phyloP scores from a whole-genome alignment of 768 basidiomycete genomes.

The Epithele typhae region DNA sequence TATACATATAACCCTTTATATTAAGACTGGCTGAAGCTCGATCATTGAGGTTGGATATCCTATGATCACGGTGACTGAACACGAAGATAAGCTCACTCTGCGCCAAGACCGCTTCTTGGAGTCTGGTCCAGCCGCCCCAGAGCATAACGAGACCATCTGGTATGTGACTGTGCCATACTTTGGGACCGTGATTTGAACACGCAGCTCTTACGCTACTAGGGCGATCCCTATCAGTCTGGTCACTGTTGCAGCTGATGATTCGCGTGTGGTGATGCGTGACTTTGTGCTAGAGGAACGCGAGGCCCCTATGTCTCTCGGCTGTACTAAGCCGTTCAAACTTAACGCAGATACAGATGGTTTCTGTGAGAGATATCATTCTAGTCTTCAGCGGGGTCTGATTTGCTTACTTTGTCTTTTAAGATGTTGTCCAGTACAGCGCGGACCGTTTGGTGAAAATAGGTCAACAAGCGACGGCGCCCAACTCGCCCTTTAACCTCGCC shows the following conservation, averaged over 20 bases:
- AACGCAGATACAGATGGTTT: conserved; percentile 88
- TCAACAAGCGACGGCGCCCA: conserved; percentile 63
- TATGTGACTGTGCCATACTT: conserved; percentile 18
- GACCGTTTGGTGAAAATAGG: conserved; percentile 78
- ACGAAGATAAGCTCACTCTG: conserved; percentile 62
- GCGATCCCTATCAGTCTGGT: conserved; percentile 75
- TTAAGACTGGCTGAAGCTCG: conserved; percentile 70
- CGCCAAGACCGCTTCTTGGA: conserved; percentile 94
- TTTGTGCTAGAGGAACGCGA: conserved; percentile 68
- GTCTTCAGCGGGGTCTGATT: not conserved
- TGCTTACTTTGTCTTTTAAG: conserved; percentile 30
- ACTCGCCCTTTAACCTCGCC: conserved; percentile 68
- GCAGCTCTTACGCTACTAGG: conserved; percentile 40
- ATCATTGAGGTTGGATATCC: conserved; percentile 70
- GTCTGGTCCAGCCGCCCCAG: conserved; percentile 68
- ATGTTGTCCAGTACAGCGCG: conserved; percentile 82
- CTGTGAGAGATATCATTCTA: conserved; percentile 48
- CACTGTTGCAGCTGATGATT: conserved; percentile 56
- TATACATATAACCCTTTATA: conserved; percentile 79
- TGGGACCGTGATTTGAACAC: not conserved
- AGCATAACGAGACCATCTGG: conserved; percentile 91
- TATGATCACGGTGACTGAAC: conserved; percentile 81
- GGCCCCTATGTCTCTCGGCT: conserved; percentile 65
- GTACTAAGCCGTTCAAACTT: conserved; percentile 77
- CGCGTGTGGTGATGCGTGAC: conserved; percentile 52